These are phyloP conservation scores for Diaporthe ilicicola DNA, from an alignment of 2,329 filamentous ascomycete species.

Conservation along the genomic window DNA sequence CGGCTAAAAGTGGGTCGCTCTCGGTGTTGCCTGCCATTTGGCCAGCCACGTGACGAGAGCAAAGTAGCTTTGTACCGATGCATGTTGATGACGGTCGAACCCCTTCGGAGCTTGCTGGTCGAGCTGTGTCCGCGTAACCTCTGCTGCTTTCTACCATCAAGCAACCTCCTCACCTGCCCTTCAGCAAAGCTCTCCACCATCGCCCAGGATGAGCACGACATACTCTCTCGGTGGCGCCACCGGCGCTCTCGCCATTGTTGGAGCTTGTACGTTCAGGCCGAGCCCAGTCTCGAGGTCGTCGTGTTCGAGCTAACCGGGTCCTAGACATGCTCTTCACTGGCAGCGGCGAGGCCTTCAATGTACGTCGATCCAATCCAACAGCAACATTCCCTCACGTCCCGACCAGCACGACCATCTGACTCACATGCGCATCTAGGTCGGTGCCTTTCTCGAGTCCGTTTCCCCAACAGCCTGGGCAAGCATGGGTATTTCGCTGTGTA, in stretches of 20 bases:
- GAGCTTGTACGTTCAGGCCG: constrained; percentile 73
- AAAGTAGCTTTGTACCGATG: constrained; percentile 9
- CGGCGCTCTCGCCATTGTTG: constrained; percentile 75
- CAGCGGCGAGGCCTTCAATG: constrained; percentile 95
- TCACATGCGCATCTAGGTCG: constrained; percentile 66
- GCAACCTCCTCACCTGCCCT: background rate
- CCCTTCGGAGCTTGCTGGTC: constrained; percentile 10
- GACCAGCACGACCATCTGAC: constrained; percentile 19
- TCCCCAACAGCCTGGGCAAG: constrained; percentile 95
- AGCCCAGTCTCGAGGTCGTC: background rate
- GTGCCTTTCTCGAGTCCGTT: constrained; percentile 91
- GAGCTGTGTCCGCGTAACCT: constrained; percentile 20
- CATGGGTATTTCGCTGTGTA: constrained; percentile 91
- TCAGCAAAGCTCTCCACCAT: constrained; percentile 34
- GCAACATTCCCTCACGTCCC: background rate
- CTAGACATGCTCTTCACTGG: constrained; percentile 98
- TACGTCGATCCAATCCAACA: constrained; percentile 52
- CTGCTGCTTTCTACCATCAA: constrained; percentile 12
- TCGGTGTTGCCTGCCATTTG: background rate
- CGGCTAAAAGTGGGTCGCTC: background rate
- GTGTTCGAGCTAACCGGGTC: constrained; percentile 34
- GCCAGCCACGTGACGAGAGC: constrained; percentile 22
- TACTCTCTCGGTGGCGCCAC: constrained; percentile 76
- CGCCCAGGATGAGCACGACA: constrained; percentile 71
- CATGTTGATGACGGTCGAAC: constrained; percentile 26